Base-by-base conservation (phyloP, 108 stramenopile genomes). In the Conticribra weissflogii region DNA sequence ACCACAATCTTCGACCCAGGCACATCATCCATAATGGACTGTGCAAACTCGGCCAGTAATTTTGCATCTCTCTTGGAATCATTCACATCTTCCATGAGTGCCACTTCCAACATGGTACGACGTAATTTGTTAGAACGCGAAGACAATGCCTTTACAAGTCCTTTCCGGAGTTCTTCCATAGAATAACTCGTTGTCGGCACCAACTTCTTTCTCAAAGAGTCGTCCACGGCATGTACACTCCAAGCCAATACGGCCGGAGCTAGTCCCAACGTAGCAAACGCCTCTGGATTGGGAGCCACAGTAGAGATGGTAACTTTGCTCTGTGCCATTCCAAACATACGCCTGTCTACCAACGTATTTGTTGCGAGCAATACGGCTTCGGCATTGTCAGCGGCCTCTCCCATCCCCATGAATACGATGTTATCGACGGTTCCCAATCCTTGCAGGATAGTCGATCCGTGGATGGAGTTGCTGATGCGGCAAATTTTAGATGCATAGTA, bases 401-500 rank as follows among this genome's bases (percentile, higher is more conserved):
- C 94, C 96, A 95, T 93, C 23, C 96, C 96, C 96, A 97, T 97
- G 55, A 95, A 95, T 1, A 97, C 96, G 19, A 87, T 66, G 51
- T 85, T 83, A 12, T 67, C 53, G 1, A 68, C 15, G n/a, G 63
- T 7, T 27, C 12, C 18, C 33, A 45, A 19, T 45, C 83, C 63
- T 53, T 88, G 62, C 12, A 85, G n/a, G n/a, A n/a, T n/a, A n/a
- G n/a, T n/a, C n/a, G n/a, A n/a, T n/a, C n/a, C n/a, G n/a, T 56
- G 18, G 67, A 32, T 17, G 68, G 75, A 18, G 85, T 49, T 41
- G 29, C 25, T 46, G 53, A 78, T 29, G n/a, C 88, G 76, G 55
- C 86, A 71, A 47, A 87, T 62, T 58, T 86, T 86, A 36, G 59
- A 41, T 15, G 92, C 94, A 72, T 76, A 89, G 66, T 85, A 90